phyloP scores from a whole-genome alignment of 176 grass and related monocot species.

The Melocanna baccifera region DNA sequence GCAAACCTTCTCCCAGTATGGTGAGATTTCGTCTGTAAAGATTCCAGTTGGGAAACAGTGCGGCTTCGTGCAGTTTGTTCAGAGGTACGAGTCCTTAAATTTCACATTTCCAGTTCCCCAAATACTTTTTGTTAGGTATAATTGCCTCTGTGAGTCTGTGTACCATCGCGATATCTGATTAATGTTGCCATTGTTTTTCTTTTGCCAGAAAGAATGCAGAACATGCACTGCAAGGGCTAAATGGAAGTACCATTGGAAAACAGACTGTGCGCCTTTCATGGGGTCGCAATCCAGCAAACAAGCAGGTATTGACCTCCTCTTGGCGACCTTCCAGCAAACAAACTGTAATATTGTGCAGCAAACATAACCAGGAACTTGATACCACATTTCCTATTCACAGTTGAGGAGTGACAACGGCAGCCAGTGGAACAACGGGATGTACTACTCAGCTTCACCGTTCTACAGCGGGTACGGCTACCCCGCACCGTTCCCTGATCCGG shows the following conservation, averaged over 20 bases:
- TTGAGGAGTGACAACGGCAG: slow-evolving; percentile 58
- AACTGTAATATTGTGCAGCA: neutral
- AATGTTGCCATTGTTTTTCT: neutral
- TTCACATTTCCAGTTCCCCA: neutral
- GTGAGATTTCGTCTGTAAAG: slow-evolving; percentile 89
- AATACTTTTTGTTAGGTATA: neutral
- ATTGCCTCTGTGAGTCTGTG: neutral
- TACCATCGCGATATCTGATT: neutral
- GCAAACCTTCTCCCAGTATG: slow-evolving; percentile 79
- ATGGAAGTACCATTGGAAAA: slow-evolving; percentile 72
- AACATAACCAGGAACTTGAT: neutral
- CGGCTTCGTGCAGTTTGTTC: slow-evolving; percentile 88
- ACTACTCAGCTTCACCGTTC: slow-evolving; percentile 62
- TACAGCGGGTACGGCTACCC: slow-evolving; percentile 88
- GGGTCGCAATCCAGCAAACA: slow-evolving; percentile 94
- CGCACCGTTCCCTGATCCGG: slow-evolving; percentile 73
- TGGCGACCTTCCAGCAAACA: neutral
- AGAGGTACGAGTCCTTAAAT: slow-evolving; percentile 47
- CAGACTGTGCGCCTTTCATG: slow-evolving; percentile 90
- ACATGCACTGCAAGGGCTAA: slow-evolving; percentile 83
- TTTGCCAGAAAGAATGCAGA: slow-evolving; percentile 75
- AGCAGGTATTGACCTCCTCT: slow-evolving; percentile 47
- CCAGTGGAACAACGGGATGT: slow-evolving; percentile 88
- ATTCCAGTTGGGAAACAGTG: slow-evolving; percentile 93
- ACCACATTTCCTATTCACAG: slow-evolving; percentile 29